Percentiles rank a stretch among this genome's conserved stretches.
Conservation (phyloP, 2,329 filamentous ascomycete genomes). For the Verticillium alfalfae region DNA sequence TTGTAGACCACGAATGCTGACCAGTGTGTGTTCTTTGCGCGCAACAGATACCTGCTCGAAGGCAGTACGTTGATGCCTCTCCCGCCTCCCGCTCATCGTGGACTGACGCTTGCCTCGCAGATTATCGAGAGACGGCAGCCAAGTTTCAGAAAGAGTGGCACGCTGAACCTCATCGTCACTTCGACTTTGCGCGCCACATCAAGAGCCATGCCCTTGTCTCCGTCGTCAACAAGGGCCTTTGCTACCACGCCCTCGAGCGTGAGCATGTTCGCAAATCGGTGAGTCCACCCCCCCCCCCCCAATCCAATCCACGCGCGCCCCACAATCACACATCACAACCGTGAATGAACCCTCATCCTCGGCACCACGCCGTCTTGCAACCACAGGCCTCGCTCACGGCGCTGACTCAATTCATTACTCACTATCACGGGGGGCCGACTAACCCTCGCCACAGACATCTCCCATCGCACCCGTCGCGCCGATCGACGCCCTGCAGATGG, state of each 20-base stretch:
- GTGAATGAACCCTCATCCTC: neutral
- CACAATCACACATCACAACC: neutral
- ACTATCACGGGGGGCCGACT: neutral
- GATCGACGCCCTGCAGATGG: slow-evolving; percentile 40
- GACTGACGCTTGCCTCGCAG: slow-evolving; percentile 28
- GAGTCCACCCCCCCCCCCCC: slow-evolving; percentile 15
- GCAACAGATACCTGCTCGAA: slow-evolving; percentile 53
- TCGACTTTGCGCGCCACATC: slow-evolving; percentile 60
- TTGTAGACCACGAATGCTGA: neutral
- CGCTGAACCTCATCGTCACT: slow-evolving; percentile 56
- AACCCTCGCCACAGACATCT: slow-evolving; percentile 38
- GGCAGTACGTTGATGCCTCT: slow-evolving; percentile 46
- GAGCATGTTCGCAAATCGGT: slow-evolving; percentile 47
- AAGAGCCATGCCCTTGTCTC: slow-evolving; percentile 59
- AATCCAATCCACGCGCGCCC: slow-evolving; percentile 1
- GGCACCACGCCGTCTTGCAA: neutral
- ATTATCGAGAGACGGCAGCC: slow-evolving; percentile 62
- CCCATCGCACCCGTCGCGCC: slow-evolving; percentile 37
- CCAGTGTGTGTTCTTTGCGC: neutral
- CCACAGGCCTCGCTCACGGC: neutral
- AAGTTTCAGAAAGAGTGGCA: slow-evolving; percentile 67
- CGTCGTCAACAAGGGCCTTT: slow-evolving; percentile 57
- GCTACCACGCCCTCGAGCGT: slow-evolving; percentile 55
- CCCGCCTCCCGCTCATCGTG: neutral
- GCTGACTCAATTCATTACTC: neutral